Evolutionary conservation across 441 rosid genomes (phyloP), one percentile per base, ranked within the genome.

Genomic region (Isatis lusitanica): DNA sequence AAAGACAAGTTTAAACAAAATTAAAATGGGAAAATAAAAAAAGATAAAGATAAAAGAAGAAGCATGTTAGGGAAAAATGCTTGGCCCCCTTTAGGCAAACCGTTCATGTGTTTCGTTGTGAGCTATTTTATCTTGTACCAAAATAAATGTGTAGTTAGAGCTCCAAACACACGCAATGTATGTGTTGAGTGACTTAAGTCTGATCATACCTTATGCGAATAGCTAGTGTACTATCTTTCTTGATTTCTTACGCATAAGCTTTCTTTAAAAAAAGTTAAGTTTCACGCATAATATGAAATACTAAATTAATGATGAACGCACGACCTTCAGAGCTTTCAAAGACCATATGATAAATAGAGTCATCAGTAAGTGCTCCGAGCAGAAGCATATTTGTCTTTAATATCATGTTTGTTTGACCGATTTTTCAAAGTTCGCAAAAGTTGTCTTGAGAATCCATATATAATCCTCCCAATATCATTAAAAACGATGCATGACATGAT

Each of bases 51-150:
- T 4, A 42, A 62, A 26, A 31, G 46, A 60, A 62, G 55, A 62
- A 63, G 47, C 63, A 63, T 63, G 63, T 72, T 53, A 42, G 53
- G 76, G 57, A 53, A 42, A 21, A 63, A 63, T 72, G 63, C 55
- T 72, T 72, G 63, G 43, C 70, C 63, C 42, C 63, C 63, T 72
- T 53, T 39, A 53, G 76, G 47, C 70, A 72, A 63, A 63, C 76
- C 8, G 46, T 52, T 72, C 76, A 72, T 72, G 70, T 63, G 76
- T 63, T 72, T 63, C 46, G 47, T 18, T 40, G 26, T 63, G 47
- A 53, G 46, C 18, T 63, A 15, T 52, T 52, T 63, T 21, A 18
- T 42, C n/a, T 42, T 72, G 68, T 50, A 26, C 68, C 68, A 71
- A 71, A 50, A 71, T 61, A 28, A 61, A 21, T 42, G 24, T 58